Evolutionary conservation across 2,329 filamentous ascomycete species (phyloP), one percentile per base, ranked within the genome.

Genomic region (Fusarium brevicatenulatum): DNA sequence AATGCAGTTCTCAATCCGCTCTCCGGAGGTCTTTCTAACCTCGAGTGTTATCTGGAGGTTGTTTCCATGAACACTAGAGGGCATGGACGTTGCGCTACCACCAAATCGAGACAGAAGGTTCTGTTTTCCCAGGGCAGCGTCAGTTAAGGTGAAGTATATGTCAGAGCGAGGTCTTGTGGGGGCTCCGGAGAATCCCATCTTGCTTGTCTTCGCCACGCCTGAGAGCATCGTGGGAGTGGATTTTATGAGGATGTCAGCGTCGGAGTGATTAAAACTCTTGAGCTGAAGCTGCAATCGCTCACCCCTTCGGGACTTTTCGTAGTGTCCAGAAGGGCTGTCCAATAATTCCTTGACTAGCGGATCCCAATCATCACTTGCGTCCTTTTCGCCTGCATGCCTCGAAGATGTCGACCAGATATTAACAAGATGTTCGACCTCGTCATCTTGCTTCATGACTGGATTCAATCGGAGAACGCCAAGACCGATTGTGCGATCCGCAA

Each of bases 151-250:
- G 49, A 99, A 82, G 80, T 99, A 99, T 56, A 99, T 98, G 80
- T 99, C 97, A 16, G 95, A 98, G 76, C 97, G 88, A 21, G 93
- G 88, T 79, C 94, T 95, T 1, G 92, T 95, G 0, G 96, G 95
- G 4, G 95, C 95, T 18, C 95, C 95, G 7, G 95, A 94, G 80
- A 99, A 98, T 4, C 95, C 96, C 81, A 98, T 95, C 80, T 96
- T 96, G 77, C 88, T 92, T 1, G 95, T 97, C 80, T 92, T 92
- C 64, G 88, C 87, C 67, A 98, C 89, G 57, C 92, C 91, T 56
- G 97, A 92, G 19, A 99, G 89, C 19, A 97, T 84, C 0, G 95
- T 98, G 1, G 96, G 96, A 7, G 94, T 97, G 53, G 92, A 91
- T 78, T 93, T 94, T 78, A 98, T 92, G 44, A 99, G 87, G 0